Evolutionary conservation across 1,139 yeast species (phyloP).

Genomic region (Wickerhamomyces sp.): DNA sequence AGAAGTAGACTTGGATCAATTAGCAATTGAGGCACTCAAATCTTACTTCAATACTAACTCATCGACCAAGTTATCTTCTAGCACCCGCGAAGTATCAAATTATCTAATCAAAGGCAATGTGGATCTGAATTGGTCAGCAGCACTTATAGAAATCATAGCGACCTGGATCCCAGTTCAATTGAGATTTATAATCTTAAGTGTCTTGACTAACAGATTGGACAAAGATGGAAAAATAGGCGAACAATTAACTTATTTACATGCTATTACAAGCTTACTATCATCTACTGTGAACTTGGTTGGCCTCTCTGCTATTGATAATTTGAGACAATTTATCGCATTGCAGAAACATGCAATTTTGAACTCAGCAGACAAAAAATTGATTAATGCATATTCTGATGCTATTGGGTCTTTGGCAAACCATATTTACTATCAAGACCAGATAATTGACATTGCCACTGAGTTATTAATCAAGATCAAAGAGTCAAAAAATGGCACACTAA

Average conservation of each 20-base stretch:
- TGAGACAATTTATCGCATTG: constrained; percentile 56
- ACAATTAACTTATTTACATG: constrained; percentile 46
- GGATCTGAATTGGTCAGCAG: constrained; percentile 44
- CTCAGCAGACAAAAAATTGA: constrained; percentile 12
- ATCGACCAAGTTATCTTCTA: constrained; percentile 43
- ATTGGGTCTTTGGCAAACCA: constrained; percentile 66
- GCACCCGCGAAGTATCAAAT: constrained; percentile 41
- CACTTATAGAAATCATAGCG: constrained; percentile 60
- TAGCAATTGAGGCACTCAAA: constrained; percentile 40
- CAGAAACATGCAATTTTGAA: constrained; percentile 38
- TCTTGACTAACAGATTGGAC: constrained; percentile 32
- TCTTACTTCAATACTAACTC: constrained; percentile 48
- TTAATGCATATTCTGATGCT: constrained; percentile 34
- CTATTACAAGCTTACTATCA: constrained; percentile 65
- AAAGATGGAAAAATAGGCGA: constrained; percentile 12
- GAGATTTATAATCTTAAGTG: constrained; percentile 61
- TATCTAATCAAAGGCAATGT: constrained; percentile 28
- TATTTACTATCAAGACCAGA: constrained; percentile 73
- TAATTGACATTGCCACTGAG: constrained; percentile 69
- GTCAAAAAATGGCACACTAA: constrained; percentile 3
- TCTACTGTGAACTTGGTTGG: constrained; percentile 86
- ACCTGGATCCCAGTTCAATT: constrained; percentile 87
- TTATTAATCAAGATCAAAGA: constrained; percentile 32
- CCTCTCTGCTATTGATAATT: constrained; percentile 77
- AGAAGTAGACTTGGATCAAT: constrained; percentile 26